Evolutionary conservation across 768 basidiomycete species (phyloP), one percentile per base, ranked within the genome.

Genomic region (Fistulinella prunicolor): DNA sequence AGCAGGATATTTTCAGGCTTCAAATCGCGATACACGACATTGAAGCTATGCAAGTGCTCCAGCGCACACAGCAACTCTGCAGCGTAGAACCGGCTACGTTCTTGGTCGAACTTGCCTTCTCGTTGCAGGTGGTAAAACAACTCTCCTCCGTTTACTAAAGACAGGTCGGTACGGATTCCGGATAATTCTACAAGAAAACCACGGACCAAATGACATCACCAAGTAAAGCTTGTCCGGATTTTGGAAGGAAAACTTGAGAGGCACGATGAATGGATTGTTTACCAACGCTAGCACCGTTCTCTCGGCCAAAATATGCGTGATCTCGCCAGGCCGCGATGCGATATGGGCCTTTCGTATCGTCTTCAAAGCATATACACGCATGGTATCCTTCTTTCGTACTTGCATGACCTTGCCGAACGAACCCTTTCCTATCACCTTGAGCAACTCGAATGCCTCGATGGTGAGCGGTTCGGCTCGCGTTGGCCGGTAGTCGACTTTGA

Each of bases 391-490:
- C 74, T 99, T 99, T 45, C 94, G 86, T 35, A 99, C 95, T 78
- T 99, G 95, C 96, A 98, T 98, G 30, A 95, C 94, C 70, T 99
- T 99, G 14, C 96, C 95, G 60, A 99, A 99, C 51, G 85, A 88
- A 10, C 96, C 95, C 70, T 97, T 97, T 17, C 95, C 94, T 50
- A 99, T 95, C 38, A 99, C 95, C 66, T 94, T 96, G 61, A 99
- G 85, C 41, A 99, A 73, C 51, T 99, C 95, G 63, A 99, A 98
- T 4, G 85, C 86, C 59, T 98, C 94, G 61, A 97, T 97, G n/a
- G 92, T 91, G 39, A 97, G 76, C 4, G 87, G 73, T 62, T 90
- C 85, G 57, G 85, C 82, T 49, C 89, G 83, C 22, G 79, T 83
- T 0, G 94, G 92, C 60, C 89, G 91, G 77, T 91, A 99, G 57